Evolutionary conservation across 2,329 filamentous ascomycete species (phyloP).

Genomic region (Cytospora mali): DNA sequence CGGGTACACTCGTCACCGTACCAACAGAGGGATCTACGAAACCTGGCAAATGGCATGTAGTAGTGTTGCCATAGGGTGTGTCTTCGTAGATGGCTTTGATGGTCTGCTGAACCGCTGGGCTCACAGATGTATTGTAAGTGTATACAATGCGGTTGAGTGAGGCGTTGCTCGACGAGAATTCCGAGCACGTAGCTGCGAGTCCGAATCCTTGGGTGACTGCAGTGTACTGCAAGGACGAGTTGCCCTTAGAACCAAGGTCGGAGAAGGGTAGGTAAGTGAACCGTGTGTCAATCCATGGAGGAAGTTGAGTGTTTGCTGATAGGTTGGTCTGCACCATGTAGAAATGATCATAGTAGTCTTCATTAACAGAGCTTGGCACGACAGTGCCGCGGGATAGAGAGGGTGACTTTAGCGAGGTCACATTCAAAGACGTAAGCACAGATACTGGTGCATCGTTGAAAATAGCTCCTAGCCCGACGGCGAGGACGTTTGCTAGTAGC

Average conservation of each 20-base stretch:
- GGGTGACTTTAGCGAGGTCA: conserved; percentile 26
- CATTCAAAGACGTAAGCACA: conserved; percentile 15
- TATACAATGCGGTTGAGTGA: conserved; percentile 1
- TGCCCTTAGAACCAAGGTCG: background rate
- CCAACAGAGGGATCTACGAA: background rate
- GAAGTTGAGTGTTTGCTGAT: conserved; percentile 45
- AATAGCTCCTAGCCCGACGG: conserved; percentile 53
- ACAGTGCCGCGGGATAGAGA: conserved; percentile 31
- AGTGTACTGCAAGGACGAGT: conserved; percentile 6
- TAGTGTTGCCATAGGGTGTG: background rate
- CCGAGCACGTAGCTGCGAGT: background rate
- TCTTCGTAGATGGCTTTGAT: background rate
- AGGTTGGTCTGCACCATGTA: conserved; percentile 50
- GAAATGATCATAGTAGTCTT: conserved; percentile 35
- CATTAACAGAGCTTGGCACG: conserved; percentile 18
- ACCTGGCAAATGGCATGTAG: background rate
- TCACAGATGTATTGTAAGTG: conserved; percentile 1
- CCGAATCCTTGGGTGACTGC: conserved; percentile 37
- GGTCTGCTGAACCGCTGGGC: background rate
- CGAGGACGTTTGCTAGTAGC: conserved; percentile 54
- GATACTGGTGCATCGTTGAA: conserved; percentile 44
- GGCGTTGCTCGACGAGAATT: background rate
- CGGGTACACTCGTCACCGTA: background rate
- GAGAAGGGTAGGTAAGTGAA: conserved; percentile 52
- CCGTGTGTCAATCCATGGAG: conserved; percentile 50